A percentile compares a stretch with the other conserved stretches of the same genome.
phyloP scores from a whole-genome alignment of 2,329 filamentous ascomycete species.

The Orbilia javanica region DNA sequence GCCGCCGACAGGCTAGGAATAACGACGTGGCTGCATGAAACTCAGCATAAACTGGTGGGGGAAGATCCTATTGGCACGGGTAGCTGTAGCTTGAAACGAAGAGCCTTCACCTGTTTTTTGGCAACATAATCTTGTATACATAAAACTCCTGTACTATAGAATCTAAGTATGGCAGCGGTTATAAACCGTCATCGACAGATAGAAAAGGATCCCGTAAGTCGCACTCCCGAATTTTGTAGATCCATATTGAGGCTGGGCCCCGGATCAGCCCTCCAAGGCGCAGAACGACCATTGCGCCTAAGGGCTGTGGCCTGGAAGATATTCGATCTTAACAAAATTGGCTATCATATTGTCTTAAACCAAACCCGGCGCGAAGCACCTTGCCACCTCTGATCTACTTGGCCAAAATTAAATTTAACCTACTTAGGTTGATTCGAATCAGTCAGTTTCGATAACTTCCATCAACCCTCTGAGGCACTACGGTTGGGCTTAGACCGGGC shows the following conservation, averaged over 20 bases:
- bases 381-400: too few relatives aligned
- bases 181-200: neutral
- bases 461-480: neutral
- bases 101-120: neutral
- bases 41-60: neutral
- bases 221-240: too few relatives aligned
- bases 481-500: neutral
- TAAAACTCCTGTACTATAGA: neutral
- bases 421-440: neutral
- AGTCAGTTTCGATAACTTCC: too few relatives aligned
- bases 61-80: neutral
- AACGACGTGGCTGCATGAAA: neutral
- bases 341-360: too few relatives aligned
- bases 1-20: too few relatives aligned
- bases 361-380: too few relatives aligned
- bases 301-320: neutral
- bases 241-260: too few relatives aligned
- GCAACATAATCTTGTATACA: slow-evolving; percentile 20
- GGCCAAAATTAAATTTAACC: neutral
- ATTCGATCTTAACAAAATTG: too few relatives aligned
- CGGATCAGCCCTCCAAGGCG: neutral
- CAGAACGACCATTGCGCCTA: too few relatives aligned
- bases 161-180: neutral
- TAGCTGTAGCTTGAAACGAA: neutral
- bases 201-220: neutral